Base-by-base conservation (phyloP, 768 basidiomycete species). In the Cystobasidiopsis lactophilus region DNA sequence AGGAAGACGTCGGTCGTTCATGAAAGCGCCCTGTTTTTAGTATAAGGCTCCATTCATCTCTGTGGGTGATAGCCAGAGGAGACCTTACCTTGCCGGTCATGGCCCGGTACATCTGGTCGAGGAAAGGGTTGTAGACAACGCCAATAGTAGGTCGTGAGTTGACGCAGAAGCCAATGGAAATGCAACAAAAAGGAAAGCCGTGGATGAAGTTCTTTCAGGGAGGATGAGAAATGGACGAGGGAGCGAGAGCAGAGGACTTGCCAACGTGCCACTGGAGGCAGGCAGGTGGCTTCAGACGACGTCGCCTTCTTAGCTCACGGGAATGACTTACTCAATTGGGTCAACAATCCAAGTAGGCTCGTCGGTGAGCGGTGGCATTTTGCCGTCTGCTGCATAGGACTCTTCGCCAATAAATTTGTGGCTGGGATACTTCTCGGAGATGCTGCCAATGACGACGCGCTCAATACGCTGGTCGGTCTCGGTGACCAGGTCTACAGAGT, bases 291-390 rank as follows among this genome's bases (percentile, higher is more conserved):
- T n/a, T n/a, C n/a, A n/a, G n/a, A n/a, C n/a, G n/a, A n/a, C n/a
- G n/a, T n/a, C n/a, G n/a, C n/a, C n/a, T n/a, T n/a, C n/a, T n/a
- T n/a, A n/a, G n/a, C n/a, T n/a, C n/a, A n/a, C n/a, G n/a, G n/a
- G n/a, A n/a, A n/a, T n/a, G n/a, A n/a, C n/a, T n/a, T n/a, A n/a
- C n/a, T 68, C 68, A 53, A 93, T 91, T 30, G 89, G 89, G 65
- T 96, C 89, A 40, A 91, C 83, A 61, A 91, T 93, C 70, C 82
- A 98, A 0, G 91, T 96, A 3, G 88, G 86, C 29, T 77, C 78
- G 60, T 93, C 82, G 1, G 62, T 63, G 31, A 61, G 23, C 14
- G 54, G 73, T 72, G 29, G 75, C 72, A 53, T 72, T 65, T 63
- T 59, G n/a, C 84, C 84, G 3, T 79, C 33, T 35, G 33, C 73